Base-by-base conservation (phyloP, 1,284 basidiomycete species). In the Mixia osmundae region DNA sequence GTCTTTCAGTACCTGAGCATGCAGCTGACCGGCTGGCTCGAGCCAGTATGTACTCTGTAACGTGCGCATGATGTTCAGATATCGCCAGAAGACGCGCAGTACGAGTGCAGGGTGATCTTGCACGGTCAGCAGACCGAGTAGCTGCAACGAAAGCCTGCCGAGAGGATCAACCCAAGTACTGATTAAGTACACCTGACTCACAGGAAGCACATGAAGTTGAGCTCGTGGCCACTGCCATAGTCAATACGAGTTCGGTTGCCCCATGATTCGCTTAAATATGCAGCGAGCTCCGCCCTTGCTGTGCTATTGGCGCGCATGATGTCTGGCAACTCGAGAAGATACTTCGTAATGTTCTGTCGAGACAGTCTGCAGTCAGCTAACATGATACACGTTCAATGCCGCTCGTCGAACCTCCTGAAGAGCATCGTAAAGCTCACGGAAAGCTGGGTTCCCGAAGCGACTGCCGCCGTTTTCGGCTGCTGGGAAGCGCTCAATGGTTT, bases 151-250 rank as follows among this genome's bases (percentile, higher is more conserved):
- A 28, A 87, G 62, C 39, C 83, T 89, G 46, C 14, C 24, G 8
- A 15, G 20, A 16, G 0, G 16, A 3, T 35, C 33, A 39, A 33
- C 30, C 12, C 19, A 34, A n/a, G 22, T 5, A 21, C n/a, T 9
- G 8, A n/a, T 20, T 23, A 21, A 18, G 20, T 14, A 14, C 5
- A 20, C 24, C 5, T 21, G 24, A 63, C 79, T 50, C 54, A 91
- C 83, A 97, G 54, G 87, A 87, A 97, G 50, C 82, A 94, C 9
- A 94, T 47, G 53, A 95, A 97, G 58, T 95, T 94, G 40, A 97
- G 66, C 56, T 99, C 91, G 85, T 95, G 95, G 2, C 89, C 89
- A 51, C 83, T 91, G 7, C 91, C 89, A 57, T 99, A 99, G 57
- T 99, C 91, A 43, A 99, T 87, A 4, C 89, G 64, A 37, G 76